Conservation (phyloP, 176 grass and related monocot species). For the Phoenix dactylifera region DNA sequence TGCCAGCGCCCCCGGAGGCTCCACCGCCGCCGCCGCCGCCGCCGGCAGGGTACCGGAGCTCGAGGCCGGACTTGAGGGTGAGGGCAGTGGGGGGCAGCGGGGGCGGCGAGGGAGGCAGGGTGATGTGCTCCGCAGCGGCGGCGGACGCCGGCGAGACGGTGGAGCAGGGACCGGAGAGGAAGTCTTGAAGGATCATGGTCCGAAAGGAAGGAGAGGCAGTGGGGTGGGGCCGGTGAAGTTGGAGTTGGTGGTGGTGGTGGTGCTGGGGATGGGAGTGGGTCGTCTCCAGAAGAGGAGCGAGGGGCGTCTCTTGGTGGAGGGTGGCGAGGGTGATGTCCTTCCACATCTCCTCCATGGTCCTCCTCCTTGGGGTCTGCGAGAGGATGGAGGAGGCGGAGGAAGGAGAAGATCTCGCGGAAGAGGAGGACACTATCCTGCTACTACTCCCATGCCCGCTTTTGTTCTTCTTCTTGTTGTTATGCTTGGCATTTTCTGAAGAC, state of each 20-base stretch:
- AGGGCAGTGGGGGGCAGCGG: background rate
- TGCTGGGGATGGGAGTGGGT: no score
- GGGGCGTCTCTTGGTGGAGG: background rate
- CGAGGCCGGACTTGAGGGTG: conserved; percentile 3
- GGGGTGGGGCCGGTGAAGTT: background rate
- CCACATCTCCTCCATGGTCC: conserved; percentile 10
- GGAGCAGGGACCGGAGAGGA: background rate
- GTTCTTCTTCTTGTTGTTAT: background rate
- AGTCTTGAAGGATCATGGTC: conserved; percentile 2
- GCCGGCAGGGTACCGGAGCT: background rate
- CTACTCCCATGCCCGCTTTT: background rate
- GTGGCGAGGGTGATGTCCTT: conserved; percentile 4
- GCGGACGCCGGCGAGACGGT: no score
- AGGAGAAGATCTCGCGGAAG: background rate
- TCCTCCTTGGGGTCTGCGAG: background rate
- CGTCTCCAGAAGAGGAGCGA: no score
- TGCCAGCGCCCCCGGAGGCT: no score
- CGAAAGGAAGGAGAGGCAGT: background rate
- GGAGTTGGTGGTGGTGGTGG: no score
- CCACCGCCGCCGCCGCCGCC: background rate
- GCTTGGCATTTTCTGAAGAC: background rate
- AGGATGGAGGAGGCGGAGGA: background rate
- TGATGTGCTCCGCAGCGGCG: no score
- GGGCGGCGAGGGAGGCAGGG: background rate
- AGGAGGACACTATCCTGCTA: background rate